Evolutionary conservation across 2,329 filamentous ascomycete genomes (phyloP).

Genomic region (Cercospora janseana): DNA sequence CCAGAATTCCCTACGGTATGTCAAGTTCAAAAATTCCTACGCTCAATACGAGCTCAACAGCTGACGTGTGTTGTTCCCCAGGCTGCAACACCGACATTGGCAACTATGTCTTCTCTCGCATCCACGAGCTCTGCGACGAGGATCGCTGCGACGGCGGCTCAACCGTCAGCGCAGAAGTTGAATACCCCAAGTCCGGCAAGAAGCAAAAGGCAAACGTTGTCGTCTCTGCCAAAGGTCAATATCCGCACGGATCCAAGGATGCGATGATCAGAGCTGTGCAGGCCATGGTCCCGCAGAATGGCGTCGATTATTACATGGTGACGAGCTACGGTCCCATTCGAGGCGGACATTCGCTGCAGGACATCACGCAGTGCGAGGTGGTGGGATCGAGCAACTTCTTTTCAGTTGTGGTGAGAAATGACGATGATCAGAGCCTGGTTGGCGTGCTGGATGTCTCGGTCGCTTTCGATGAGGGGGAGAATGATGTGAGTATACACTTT

Average conservation of each 20-base stretch:
- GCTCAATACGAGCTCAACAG: background rate
- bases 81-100: constrained; percentile 12
- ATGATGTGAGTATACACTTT: background rate
- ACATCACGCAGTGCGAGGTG: background rate
- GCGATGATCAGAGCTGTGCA: constrained; percentile 5
- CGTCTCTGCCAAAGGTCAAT: background rate
- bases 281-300: constrained; percentile 5
- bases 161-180: background rate
- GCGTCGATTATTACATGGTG: constrained; percentile 4
- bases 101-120: constrained; percentile 5
- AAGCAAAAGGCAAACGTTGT: constrained; percentile 2
- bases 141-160: constrained; percentile 3
- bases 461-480: background rate
- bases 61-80: background rate
- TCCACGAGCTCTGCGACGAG: constrained; percentile 11
- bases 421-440: background rate
- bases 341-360: background rate
- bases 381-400: constrained; percentile 10
- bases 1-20: constrained; percentile 8
- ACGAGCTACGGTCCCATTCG: background rate
- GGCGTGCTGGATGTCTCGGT: background rate
- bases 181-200: constrained; percentile 1
- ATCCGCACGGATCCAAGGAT: constrained; percentile 4
- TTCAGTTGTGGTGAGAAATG: background rate
- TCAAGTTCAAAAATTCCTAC: background rate